Percentiles rank a stretch among this genome's conserved stretches.
Conservation (phyloP, 768 basidiomycete genomes). For the Boletus subcaerulescens region DNA sequence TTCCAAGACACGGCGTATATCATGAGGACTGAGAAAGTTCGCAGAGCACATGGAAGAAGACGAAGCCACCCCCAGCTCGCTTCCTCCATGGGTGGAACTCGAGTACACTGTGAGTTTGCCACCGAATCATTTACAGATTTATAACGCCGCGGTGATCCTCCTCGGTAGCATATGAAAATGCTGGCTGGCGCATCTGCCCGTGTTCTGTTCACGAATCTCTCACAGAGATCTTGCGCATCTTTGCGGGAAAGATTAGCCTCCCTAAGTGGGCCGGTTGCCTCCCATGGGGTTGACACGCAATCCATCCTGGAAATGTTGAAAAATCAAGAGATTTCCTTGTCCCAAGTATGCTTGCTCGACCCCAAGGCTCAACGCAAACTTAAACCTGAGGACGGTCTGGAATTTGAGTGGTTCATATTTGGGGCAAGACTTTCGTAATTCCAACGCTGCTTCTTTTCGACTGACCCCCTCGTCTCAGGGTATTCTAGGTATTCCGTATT, state of each 20-base stretch:
- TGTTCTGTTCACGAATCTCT: slow-evolving; percentile 86
- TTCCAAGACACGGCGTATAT: background rate
- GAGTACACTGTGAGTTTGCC: slow-evolving; percentile 72
- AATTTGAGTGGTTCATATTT: slow-evolving; percentile 89
- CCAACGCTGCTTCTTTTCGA: background rate
- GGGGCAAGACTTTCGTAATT: slow-evolving; percentile 50
- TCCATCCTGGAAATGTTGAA: slow-evolving; percentile 15
- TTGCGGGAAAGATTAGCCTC: slow-evolving; percentile 35
- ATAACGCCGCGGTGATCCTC: background rate
- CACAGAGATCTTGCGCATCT: slow-evolving; percentile 58
- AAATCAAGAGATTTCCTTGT: slow-evolving; percentile 35
- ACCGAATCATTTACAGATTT: background rate
- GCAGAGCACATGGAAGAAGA: slow-evolving; percentile 96
- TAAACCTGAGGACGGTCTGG: slow-evolving; percentile 72
- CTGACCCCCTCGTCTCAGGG: slow-evolving; percentile 38
- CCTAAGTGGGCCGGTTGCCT: slow-evolving; percentile 10
- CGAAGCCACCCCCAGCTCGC: slow-evolving; percentile 63
- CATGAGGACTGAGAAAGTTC: background rate
- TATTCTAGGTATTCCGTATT: slow-evolving; percentile 52
- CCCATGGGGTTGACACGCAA: slow-evolving; percentile 26
- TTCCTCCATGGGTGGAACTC: slow-evolving; percentile 89
- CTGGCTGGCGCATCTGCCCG: slow-evolving; percentile 63
- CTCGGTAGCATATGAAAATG: slow-evolving; percentile 72
- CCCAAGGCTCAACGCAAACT: slow-evolving; percentile 75
- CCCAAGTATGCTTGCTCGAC: slow-evolving; percentile 88